Evolutionary conservation across 495 filamentous ascomycete genomes (phyloP).

Genomic region (Gamarada debralockiae): DNA sequence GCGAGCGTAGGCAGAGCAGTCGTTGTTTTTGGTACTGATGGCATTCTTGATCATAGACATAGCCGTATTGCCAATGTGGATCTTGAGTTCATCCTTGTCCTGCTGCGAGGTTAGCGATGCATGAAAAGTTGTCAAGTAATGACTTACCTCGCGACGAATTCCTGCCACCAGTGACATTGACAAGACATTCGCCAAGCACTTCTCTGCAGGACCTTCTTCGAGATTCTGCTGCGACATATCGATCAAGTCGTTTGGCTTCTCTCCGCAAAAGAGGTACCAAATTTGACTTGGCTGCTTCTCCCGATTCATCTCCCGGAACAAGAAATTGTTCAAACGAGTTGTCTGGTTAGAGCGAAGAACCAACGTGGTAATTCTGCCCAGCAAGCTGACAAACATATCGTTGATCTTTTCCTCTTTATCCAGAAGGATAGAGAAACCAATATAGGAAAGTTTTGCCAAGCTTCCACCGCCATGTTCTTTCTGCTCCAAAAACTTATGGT

Average conservation of each 20-base stretch:
- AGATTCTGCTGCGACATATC: not conserved
- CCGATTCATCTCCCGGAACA: not conserved
- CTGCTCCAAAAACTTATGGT: not conserved
- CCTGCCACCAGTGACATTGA: conserved; percentile 20
- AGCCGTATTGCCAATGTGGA: conserved; percentile 7
- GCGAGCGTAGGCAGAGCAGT: not conserved
- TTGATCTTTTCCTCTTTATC: not conserved
- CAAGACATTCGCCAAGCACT: conserved; percentile 7
- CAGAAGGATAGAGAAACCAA: not conserved
- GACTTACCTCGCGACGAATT: conserved; percentile 4
- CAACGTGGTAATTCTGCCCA: not conserved
- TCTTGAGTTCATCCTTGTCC: not conserved
- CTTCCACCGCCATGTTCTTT: not conserved
- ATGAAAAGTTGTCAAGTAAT: not conserved
- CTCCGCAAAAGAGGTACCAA: not conserved
- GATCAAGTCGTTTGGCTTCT: not conserved
- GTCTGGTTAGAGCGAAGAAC: not conserved
- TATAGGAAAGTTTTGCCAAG: not conserved
- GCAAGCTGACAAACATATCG: conserved; percentile 6
- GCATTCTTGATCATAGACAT: conserved; percentile 11
- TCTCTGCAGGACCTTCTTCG: not conserved
- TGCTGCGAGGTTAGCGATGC: conserved; percentile 1
- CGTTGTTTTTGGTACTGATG: not conserved
- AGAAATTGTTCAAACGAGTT: not conserved
- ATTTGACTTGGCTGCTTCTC: not conserved